phyloP scores from a whole-genome alignment of 2,329 filamentous ascomycete genomes.

The Diaporthe sp. region DNA sequence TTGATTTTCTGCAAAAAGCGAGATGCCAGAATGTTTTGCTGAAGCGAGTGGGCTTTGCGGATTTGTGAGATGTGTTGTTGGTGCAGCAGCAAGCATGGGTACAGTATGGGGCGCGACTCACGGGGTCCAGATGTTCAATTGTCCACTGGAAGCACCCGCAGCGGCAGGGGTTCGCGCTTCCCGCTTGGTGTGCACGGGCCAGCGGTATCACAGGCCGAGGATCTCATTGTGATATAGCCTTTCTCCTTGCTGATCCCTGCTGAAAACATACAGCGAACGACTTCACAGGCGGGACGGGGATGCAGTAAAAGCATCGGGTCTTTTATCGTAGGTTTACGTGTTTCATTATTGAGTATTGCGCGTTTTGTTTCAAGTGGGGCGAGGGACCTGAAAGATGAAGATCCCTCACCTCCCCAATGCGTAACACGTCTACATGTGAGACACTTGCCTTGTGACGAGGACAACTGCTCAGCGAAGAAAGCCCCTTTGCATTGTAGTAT shows the following conservation, averaged over 20 bases:
- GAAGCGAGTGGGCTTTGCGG: constrained; percentile 1
- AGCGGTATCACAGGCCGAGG: constrained; percentile 2
- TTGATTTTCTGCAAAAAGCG: neutral
- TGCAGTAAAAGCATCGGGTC: neutral
- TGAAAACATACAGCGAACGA: neutral
- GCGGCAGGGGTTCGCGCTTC: constrained; percentile 12
- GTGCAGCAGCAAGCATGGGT: neutral
- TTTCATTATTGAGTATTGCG: too few relatives aligned
- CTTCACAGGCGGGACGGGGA: neutral
- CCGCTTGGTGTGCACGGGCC: neutral
- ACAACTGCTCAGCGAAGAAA: neutral
- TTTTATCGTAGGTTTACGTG: neutral
- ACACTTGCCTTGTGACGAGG: neutral
- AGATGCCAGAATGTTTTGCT: constrained; percentile 2
- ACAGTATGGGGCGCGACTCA: constrained; percentile 8
- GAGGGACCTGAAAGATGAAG: neutral
- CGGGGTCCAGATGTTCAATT: constrained; percentile 16
- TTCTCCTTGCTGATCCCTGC: constrained; percentile 14
- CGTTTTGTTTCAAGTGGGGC: neutral
- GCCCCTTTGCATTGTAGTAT: neutral
- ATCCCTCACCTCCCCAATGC: neutral
- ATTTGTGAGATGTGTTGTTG: constrained; percentile 19
- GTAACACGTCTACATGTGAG: neutral
- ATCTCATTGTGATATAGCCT: neutral
- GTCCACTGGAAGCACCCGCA: constrained; percentile 8